A percentile compares a stretch with the other conserved stretches of the same genome.
Conservation (phyloP, 768 basidiomycete genomes). For the Panus rudis region DNA sequence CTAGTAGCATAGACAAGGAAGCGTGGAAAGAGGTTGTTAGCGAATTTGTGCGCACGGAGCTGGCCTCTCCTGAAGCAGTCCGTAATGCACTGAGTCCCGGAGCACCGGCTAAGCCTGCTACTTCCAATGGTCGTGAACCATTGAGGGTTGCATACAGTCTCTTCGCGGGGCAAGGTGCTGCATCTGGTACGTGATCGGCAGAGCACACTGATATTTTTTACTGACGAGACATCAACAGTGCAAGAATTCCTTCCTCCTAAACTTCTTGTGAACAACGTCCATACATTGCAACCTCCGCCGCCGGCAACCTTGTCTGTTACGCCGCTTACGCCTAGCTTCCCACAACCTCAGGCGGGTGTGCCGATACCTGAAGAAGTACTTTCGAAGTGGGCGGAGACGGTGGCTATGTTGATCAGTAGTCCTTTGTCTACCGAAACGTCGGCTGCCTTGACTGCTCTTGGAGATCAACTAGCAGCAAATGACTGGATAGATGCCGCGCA, state of each 20-base stretch:
- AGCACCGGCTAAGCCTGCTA: conserved; percentile 16
- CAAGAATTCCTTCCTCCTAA: conserved; percentile 66
- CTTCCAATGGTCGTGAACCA: conserved; percentile 54
- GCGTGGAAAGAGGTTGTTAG: conserved; percentile 87
- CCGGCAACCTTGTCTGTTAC: conserved; percentile 32
- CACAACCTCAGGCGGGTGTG: conserved; percentile 27
- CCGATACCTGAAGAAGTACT: conserved; percentile 59
- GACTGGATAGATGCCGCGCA: conserved; percentile 84
- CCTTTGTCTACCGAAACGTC: conserved; percentile 62
- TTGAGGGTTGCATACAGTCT: conserved; percentile 77
- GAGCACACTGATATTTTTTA: conserved; percentile 3
- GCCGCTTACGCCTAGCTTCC: conserved; percentile 61
- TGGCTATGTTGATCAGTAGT: conserved; percentile 74
- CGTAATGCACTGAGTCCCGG: conserved; percentile 10
- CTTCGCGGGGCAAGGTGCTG: conserved; percentile 76
- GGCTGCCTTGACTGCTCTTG: conserved; percentile 73
- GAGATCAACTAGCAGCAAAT: conserved; percentile 69
- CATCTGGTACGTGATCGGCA: conserved; percentile 49
- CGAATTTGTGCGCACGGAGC: conserved; percentile 77
- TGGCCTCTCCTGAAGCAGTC: conserved; percentile 31
- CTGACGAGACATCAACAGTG: conserved; percentile 35
- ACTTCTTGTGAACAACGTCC: conserved; percentile 34
- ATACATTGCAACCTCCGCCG: conserved; percentile 34
- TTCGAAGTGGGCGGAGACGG: conserved; percentile 78
- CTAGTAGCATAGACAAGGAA: conserved; percentile 88